Base-by-base conservation (phyloP, 2,329 filamentous ascomycete genomes). In the Colletotrichum sp. region DNA sequence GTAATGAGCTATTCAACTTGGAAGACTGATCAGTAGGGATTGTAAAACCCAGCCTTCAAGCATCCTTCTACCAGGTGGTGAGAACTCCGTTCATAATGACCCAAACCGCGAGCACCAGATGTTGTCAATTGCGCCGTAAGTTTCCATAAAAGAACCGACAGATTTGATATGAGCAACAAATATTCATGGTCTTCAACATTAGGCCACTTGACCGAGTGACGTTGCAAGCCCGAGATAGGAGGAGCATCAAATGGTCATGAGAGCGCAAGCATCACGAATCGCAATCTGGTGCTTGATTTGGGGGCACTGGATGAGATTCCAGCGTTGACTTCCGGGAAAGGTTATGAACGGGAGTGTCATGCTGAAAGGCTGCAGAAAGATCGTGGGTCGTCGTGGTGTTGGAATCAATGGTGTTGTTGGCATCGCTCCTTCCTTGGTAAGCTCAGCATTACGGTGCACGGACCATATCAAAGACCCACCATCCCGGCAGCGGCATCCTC, bases 401-500 rank as follows among this genome's bases (percentile, higher is more conserved):
- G 3, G n/a, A 21, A 52, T 67, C 39, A 12, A 15, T 74, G 30
- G 26, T 21, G 44, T 59, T 32, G 34, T 28, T 44, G 21, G 30
- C 36, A 64, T 12, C 36, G 60, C 30, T 55, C 28, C n/a, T 52
- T 16, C 36, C 34, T 15, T 3, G 28, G 28, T 30, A 32, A 66
- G n/a, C 44, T n/a, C n/a, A 52, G n/a, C 52, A 24, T 55, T 28
- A 7, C 7, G 8, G 49, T 8, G 74, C 74, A 76, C 74, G 32
- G 74, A 34, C 74, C 74, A 76, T 13, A 3, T 0, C 1, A 0
- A 7, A 5, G 66, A 49, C 18, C 66, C 74, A 73, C 71, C 21
- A 59, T 66, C 32, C 49, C 59, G 52, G 57, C 63, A 7, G 44
- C 65, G 74, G 74, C 71, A 65, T 75, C 88, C 89, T 12, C 90